Conservation (phyloP, 371 early-diverging fungal species). For the Rhizomucor miehei region DNA sequence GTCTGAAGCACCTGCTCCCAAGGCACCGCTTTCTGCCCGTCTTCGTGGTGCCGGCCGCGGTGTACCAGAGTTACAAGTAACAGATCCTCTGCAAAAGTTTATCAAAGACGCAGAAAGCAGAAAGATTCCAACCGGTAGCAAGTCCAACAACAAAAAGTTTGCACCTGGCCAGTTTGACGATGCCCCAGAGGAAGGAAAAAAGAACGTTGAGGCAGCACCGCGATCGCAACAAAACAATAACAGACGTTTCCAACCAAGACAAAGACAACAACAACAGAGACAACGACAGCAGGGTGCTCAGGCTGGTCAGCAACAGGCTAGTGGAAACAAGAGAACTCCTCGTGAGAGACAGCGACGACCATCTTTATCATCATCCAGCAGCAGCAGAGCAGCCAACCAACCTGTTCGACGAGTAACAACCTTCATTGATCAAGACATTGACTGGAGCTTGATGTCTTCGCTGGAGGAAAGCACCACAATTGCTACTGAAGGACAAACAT, state of each 20-base stretch:
- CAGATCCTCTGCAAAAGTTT: constrained; percentile 38
- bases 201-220: no score
- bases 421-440: constrained; percentile 45
- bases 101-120: constrained; percentile 18
- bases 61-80: constrained; percentile 11
- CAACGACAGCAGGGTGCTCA: neutral
- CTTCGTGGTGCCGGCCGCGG: constrained; percentile 45
- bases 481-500: constrained; percentile 9
- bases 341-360: constrained; percentile 13
- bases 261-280: constrained; percentile 11
- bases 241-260: constrained; percentile 3
- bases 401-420: constrained; percentile 30
- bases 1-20: constrained; percentile 1
- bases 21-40: constrained; percentile 22
- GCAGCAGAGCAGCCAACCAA: constrained; percentile 4
- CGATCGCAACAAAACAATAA: no score
- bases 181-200: constrained; percentile 7
- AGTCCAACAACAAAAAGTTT: constrained; percentile 8
- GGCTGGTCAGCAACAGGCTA: neutral
- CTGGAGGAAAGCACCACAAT: constrained; percentile 3
- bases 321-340: neutral
- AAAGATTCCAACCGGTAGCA: constrained; percentile 9
- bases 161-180: constrained; percentile 23
- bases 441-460: constrained; percentile 23
- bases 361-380: neutral